Evolutionary conservation across 331 rosid genomes (phyloP).

Genomic region (Phaseolus coccineus): DNA sequence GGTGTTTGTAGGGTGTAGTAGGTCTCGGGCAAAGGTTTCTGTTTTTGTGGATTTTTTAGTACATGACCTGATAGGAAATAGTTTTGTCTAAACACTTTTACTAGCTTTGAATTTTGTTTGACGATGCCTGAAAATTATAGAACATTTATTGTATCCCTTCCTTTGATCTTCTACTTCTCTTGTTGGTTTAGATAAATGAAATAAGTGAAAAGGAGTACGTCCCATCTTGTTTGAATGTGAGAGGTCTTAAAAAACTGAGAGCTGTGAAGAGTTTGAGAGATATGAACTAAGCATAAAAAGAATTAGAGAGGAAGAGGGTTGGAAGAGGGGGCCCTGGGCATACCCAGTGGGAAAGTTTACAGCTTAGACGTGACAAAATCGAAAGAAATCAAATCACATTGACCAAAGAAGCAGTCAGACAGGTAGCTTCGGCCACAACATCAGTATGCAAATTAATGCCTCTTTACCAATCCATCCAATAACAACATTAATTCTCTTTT

Average conservation of each 20-base stretch:
- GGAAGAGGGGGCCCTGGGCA: slow-evolving; percentile 30
- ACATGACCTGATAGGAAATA: background rate
- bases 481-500: background rate
- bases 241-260: background rate
- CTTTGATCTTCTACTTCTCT: background rate
- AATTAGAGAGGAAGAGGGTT: background rate
- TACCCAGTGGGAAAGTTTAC: background rate
- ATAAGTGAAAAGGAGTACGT: too few species aligned
- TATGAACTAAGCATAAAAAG: background rate
- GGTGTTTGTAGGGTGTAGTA: background rate
- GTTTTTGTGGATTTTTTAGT: background rate
- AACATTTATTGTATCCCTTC: background rate
- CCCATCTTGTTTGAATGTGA: too few species aligned
- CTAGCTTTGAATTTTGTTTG: background rate
- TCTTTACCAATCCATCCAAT: slow-evolving; percentile 26
- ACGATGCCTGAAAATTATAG: background rate
- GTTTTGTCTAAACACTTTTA: background rate
- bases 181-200: too few species aligned
- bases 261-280: background rate
- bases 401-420: slow-evolving; percentile 36
- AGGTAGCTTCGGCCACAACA: slow-evolving; percentile 27
- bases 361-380: slow-evolving; percentile 41
- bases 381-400: slow-evolving; percentile 32
- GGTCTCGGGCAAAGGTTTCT: background rate
- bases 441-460: slow-evolving; percentile 32